A percentile compares a stretch with the other conserved stretches of the same genome.
Evolutionary conservation across 306 rosid genomes (phyloP).

Genomic region (Cucumis hystrix): DNA sequence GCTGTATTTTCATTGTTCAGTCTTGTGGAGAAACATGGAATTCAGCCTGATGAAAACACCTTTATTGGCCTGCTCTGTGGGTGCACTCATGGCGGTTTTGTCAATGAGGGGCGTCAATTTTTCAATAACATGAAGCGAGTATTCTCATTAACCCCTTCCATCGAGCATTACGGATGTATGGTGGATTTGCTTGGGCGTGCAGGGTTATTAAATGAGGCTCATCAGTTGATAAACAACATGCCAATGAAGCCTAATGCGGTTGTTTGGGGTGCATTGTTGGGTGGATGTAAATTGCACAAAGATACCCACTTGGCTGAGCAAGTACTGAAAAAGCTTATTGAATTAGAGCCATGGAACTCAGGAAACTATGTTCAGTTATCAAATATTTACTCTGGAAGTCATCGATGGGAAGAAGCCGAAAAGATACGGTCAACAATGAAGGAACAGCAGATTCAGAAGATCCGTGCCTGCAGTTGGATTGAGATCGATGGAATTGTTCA

Average conservation of each 20-base stretch:
- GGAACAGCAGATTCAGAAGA: constrained; percentile 42
- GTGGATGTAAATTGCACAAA: background rate
- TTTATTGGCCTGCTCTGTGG: constrained; percentile 59
- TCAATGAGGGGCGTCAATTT: constrained; percentile 47
- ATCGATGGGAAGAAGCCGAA: constrained; percentile 54
- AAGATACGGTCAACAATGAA: constrained; percentile 37
- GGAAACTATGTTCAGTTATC: constrained; percentile 59
- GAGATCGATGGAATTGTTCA: background rate
- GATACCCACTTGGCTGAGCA: background rate
- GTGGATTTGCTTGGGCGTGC: constrained; percentile 1
- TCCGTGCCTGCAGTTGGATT: constrained; percentile 26
- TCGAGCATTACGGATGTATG: constrained; percentile 2
- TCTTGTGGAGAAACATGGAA: constrained; percentile 43
- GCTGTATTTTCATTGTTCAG: constrained; percentile 52
- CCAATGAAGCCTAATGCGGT: constrained; percentile 2
- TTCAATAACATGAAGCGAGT: constrained; percentile 32
- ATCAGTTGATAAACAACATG: background rate
- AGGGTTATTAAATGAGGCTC: background rate
- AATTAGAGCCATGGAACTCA: constrained; percentile 69
- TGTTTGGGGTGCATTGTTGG: constrained; percentile 1
- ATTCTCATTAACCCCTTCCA: constrained; percentile 19
- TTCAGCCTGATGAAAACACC: constrained; percentile 47
- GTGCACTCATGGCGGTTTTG: constrained; percentile 65
- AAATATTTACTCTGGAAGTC: constrained; percentile 56
- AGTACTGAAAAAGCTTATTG: constrained; percentile 42